These are phyloP conservation scores for Salix exigua DNA, from an alignment of 345 rosid genomes.

Conservation along the genomic window DNA sequence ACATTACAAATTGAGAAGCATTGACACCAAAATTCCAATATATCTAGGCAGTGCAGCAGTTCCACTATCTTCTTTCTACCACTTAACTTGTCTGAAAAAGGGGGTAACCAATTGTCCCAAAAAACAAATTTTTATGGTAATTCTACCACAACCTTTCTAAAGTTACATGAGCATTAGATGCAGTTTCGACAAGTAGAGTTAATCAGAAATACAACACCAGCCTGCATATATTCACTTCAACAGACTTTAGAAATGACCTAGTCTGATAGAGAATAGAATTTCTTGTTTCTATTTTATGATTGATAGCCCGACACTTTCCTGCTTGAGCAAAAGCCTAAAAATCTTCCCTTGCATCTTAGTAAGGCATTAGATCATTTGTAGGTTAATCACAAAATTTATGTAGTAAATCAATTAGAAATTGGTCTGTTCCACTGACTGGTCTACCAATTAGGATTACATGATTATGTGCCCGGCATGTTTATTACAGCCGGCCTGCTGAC, in stretches of 20 bases:
- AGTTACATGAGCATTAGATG: background rate
- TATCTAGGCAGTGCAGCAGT: too few species aligned
- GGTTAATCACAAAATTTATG: background rate
- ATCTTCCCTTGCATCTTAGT: background rate
- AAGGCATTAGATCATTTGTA: background rate
- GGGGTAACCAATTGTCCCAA: background rate
- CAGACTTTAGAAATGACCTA: background rate
- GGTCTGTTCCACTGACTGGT: background rate
- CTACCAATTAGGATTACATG: background rate
- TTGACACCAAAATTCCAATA: too few species aligned
- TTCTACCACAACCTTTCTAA: background rate
- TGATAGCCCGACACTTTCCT: background rate
- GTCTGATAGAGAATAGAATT: background rate
- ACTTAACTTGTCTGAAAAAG: background rate
- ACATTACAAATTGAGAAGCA: too few species aligned
- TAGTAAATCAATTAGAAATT: background rate
- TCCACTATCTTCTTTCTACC: background rate
- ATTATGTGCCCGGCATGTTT: background rate
- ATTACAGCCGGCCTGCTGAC: too few species aligned
- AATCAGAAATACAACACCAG: background rate
- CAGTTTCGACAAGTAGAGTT: background rate
- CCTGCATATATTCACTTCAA: background rate
- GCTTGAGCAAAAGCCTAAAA: background rate
- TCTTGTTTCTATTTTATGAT: background rate
- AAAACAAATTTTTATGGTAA: too few species aligned